Evolutionary conservation across 2,329 filamentous ascomycete species (phyloP), one percentile per base, ranked within the genome.

Genomic region (Mycogone perniciosa): DNA sequence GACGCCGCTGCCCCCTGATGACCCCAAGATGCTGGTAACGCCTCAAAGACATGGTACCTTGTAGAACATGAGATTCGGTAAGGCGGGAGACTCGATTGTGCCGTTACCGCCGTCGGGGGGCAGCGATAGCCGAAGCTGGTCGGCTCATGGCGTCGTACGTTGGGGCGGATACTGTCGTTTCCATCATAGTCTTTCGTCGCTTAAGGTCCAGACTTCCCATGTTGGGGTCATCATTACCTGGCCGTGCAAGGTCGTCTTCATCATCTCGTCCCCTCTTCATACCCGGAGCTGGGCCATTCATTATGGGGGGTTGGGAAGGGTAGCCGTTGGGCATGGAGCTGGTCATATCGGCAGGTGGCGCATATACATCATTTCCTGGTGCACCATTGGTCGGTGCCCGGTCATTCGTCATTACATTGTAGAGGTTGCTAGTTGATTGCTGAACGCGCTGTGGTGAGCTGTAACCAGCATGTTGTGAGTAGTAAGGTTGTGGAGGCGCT

Each of bases 331-430:
- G 70, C 67, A 84, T 72, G 13, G 75, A 67, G 54, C 67, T 70
- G 38, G 69, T 67, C 67, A 84, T 74, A 59, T 87, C 84, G 5
- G 78, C 71, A 27, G 86, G 77, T 11, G 82, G 77, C 33, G 81
- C 79, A 64, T 95, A 95, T 6, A 84, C 80, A 58, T 95, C 88
- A 45, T 78, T 78, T 20, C 77, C 71, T 9, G 81, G 69, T 31
- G 76, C 77, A n/a, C 85, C 85, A 58, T 61, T 73, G 8, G 81
- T 68, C 31, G 76, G 71, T 44, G 74, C 81, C 29, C 88, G 81
- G 53, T 89, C 86, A 64, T 88, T 89, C 66, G 86, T 91, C 73
- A 95, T 90, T 56, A 95, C 86, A 67, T 84, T 95, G 76, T 95
- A 95, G 46, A 96, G 74, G 64, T 84, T 95, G 74, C 88, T 91